Evolutionary conservation across 164 flowering plant species (phyloP).

Genomic region (Vitis riparia): DNA sequence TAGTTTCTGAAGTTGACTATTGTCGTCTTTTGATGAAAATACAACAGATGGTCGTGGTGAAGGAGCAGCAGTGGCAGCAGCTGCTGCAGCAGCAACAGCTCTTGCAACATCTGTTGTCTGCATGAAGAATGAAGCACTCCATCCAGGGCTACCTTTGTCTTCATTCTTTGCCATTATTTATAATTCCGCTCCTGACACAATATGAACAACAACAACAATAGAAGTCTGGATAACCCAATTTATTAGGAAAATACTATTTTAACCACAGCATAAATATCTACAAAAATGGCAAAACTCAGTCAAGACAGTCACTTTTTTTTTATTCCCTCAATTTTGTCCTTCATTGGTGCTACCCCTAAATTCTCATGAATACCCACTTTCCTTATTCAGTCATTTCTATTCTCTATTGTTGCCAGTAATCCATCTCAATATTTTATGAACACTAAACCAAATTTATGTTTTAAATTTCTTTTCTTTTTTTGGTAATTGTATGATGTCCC

Average conservation of each 20-base stretch:
- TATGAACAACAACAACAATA: neutral
- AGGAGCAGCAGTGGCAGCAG: slow-evolving; percentile 62
- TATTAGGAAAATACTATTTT: neutral
- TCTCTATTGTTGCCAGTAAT: no score
- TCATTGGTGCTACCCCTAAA: no score
- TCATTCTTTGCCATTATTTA: slow-evolving; percentile 53
- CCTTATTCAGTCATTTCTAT: no score
- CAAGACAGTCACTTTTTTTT: no score
- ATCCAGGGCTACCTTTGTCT: slow-evolving; percentile 77
- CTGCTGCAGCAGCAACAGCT: slow-evolving; percentile 79
- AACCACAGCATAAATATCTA: neutral
- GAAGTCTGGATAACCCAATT: neutral
- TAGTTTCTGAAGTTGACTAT: slow-evolving; percentile 64
- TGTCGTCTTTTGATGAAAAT: slow-evolving; percentile 83
- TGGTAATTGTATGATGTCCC: no score
- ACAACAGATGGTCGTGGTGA: slow-evolving; percentile 86
- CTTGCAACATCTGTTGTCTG: slow-evolving; percentile 86
- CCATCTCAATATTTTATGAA: no score
- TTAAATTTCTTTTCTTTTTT: no score
- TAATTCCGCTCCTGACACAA: slow-evolving; percentile 8
- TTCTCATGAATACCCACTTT: no score
- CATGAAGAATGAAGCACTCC: slow-evolving; percentile 75
- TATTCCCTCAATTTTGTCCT: no score
- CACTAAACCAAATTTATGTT: no score
- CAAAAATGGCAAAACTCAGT: no score